Percentiles rank a stretch among this genome's conserved stretches.
These are phyloP conservation scores for Euclidium syriacum DNA, from an alignment of 345 rosid genomes.

Conservation along the genomic window DNA sequence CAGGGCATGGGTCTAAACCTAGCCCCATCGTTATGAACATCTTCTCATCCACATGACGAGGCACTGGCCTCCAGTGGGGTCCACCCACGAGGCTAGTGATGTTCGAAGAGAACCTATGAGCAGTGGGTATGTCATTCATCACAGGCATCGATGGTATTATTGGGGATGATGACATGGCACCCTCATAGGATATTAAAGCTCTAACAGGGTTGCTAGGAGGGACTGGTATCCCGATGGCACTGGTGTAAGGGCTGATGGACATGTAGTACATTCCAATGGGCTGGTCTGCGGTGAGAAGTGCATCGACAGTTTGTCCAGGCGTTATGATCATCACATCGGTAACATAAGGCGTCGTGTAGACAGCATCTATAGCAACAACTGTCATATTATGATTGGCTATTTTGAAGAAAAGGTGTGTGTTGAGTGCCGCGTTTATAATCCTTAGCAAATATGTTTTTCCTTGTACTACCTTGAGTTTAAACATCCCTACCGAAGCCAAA, in stretches of 20 bases:
- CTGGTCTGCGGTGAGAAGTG: slow-evolving; percentile 53
- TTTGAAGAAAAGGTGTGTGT: slow-evolving; percentile 72
- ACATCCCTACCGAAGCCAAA: slow-evolving; percentile 34
- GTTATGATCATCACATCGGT: slow-evolving; percentile 51
- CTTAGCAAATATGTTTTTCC: slow-evolving; percentile 77
- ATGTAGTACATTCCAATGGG: slow-evolving; percentile 53
- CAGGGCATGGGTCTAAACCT: slow-evolving; percentile 40
- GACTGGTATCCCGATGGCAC: no score
- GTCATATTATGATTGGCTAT: slow-evolving; percentile 67
- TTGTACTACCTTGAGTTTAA: slow-evolving; percentile 40
- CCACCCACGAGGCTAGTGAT: slow-evolving; percentile 40
- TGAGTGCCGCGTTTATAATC: slow-evolving; percentile 82
- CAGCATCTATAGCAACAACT: slow-evolving; percentile 65
- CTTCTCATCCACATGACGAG: slow-evolving; percentile 49
- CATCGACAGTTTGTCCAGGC: slow-evolving; percentile 71
- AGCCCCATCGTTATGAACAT: slow-evolving; percentile 66
- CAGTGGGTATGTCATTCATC: slow-evolving; percentile 45
- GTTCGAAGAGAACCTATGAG: slow-evolving; percentile 49
- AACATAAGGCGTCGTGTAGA: slow-evolving; percentile 51
- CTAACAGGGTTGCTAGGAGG: slow-evolving; percentile 34
- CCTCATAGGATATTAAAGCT: slow-evolving; percentile 44
- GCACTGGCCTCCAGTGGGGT: slow-evolving; percentile 64
- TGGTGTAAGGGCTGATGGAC: slow-evolving; percentile 51
- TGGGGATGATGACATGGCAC: slow-evolving; percentile 24
- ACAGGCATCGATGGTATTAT: slow-evolving; percentile 55